phyloP scores from a whole-genome alignment of 2,329 filamentous ascomycete species.

The Nemania sp. region DNA sequence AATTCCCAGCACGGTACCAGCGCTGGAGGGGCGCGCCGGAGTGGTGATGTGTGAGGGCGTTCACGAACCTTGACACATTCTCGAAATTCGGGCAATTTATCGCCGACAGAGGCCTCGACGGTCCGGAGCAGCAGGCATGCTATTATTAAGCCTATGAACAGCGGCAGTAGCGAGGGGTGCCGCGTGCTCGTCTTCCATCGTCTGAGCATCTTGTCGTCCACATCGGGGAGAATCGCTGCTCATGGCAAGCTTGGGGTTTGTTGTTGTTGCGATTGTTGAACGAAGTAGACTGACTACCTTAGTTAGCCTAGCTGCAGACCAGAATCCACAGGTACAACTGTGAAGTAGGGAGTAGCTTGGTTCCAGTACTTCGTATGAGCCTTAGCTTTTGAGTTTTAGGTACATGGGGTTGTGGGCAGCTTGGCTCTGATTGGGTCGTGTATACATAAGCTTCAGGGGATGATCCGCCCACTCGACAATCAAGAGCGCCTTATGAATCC shows the following conservation, averaged over 20 bases:
- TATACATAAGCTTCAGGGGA: too few species aligned
- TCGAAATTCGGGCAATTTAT: conserved; percentile 83
- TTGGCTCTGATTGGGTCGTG: not conserved
- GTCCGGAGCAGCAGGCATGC: conserved; percentile 46
- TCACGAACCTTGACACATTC: conserved; percentile 78
- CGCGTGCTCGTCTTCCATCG: conserved; percentile 26
- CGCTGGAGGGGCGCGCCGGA: not conserved
- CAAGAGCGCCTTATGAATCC: too few species aligned
- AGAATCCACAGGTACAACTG: not conserved
- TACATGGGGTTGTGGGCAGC: not conserved
- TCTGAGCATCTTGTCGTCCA: conserved; percentile 33
- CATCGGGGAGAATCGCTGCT: conserved; percentile 17
- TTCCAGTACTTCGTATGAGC: not conserved
- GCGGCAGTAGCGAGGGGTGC: conserved; percentile 22
- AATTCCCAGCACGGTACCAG: not conserved
- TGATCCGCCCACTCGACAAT: too few species aligned
- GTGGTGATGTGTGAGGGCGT: not conserved
- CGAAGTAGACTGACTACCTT: too few species aligned
- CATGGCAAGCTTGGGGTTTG: conserved; percentile 13
- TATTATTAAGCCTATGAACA: conserved; percentile 45
- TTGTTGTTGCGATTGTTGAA: not conserved
- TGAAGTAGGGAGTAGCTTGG: too few species aligned
- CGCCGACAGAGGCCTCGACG: conserved; percentile 76
- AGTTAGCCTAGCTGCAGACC: not conserved
- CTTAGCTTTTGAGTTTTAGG: not conserved